A percentile compares a stretch with the other conserved stretches of the same genome.
Conservation (phyloP, 192 early-diverging fungal genomes). For the Rhizophagus sp. region DNA sequence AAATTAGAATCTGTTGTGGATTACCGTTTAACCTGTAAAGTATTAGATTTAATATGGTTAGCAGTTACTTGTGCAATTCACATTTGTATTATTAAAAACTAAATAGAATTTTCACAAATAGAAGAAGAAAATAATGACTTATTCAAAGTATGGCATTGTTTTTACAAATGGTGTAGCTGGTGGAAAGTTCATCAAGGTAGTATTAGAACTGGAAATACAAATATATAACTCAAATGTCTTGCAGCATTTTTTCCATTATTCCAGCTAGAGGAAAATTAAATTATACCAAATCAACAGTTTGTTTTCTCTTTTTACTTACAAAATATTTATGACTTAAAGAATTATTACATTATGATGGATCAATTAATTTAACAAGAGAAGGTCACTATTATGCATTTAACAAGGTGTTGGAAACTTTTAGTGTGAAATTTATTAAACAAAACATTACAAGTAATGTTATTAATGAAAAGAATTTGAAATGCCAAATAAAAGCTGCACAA, state of each 20-base stretch:
- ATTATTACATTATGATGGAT: neutral
- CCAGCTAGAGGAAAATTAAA: neutral
- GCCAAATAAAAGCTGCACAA: neutral
- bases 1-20: conserved; percentile 10
- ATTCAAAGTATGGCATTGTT: conserved; percentile 7
- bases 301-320: neutral
- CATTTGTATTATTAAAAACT: neutral
- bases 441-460: conserved; percentile 10
- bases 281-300: neutral
- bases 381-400: conserved; percentile 12
- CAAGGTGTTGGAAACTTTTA: neutral
- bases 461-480: neutral
- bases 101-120: neutral
- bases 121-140: neutral
- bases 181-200: neutral
- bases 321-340: neutral
- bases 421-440: conserved; percentile 11
- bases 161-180: neutral
- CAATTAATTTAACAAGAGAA: conserved; percentile 10
- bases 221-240: neutral
- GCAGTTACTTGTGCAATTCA: neutral
- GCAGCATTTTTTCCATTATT: conserved; percentile 6
- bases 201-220: neutral
- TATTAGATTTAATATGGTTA: conserved; percentile 17
- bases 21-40: neutral